Conservation (phyloP, 164 flowering plant genomes). For the Chimonanthus praecox region DNA sequence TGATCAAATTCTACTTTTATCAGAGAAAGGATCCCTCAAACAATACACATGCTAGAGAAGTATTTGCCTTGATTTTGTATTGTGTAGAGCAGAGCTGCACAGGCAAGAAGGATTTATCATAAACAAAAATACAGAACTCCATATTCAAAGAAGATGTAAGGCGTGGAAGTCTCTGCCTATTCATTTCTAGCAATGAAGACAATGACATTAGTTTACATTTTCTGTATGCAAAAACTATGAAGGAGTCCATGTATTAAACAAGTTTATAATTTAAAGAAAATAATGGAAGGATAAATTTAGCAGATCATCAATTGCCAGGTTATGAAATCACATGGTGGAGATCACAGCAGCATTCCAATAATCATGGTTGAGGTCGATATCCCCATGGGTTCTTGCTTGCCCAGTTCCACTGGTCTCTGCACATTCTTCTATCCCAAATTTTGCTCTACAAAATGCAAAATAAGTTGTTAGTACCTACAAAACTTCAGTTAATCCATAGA, state of each 20-base stretch:
- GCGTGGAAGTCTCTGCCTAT: too few species aligned
- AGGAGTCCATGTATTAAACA: background rate
- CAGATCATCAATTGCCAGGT: background rate
- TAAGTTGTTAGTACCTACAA: background rate
- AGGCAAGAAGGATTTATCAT: too few species aligned
- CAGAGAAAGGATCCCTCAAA: too few species aligned
- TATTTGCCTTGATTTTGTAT: too few species aligned
- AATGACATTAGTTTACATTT: background rate
- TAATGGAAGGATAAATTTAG: background rate
- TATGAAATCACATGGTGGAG: background rate
- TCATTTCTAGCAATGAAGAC: too few species aligned
- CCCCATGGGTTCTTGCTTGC: slow-evolving; percentile 67
- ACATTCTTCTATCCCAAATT: slow-evolving; percentile 68
- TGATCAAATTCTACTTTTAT: too few species aligned
- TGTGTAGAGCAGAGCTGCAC: too few species aligned
- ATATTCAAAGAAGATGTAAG: too few species aligned
- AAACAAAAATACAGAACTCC: too few species aligned
- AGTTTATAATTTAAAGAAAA: too few species aligned
- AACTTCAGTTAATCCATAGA: too few species aligned
- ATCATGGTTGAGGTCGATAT: slow-evolving; percentile 42
- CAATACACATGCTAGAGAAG: too few species aligned
- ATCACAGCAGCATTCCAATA: background rate
- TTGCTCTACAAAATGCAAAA: slow-evolving; percentile 46
- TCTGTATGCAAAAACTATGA: background rate
- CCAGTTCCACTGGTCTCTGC: slow-evolving; percentile 88